phyloP scores from a whole-genome alignment of 257 asterid genomes.

The Hygrophila difformis region DNA sequence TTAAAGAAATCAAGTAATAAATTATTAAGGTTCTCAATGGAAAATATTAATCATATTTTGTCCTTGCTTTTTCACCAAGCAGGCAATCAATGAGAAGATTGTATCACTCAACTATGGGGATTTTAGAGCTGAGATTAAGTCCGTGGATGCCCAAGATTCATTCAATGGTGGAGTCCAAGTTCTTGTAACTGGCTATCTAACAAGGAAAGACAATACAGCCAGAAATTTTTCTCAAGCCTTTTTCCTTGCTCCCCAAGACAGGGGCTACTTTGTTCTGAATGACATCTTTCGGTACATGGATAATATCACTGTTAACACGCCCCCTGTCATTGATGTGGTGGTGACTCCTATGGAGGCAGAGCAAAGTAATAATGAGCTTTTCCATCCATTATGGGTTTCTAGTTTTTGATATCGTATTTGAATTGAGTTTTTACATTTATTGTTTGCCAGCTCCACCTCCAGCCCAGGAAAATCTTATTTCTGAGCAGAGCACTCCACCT shows the following conservation, averaged over 20 bases:
- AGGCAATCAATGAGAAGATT: constrained; percentile 85
- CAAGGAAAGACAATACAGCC: constrained; percentile 44
- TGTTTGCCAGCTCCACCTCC: constrained; percentile 26
- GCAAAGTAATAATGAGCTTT: constrained; percentile 34
- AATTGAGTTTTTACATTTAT: constrained; percentile 8
- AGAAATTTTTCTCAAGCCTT: constrained; percentile 69
- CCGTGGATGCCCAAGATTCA: constrained; percentile 84
- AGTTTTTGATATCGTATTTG: background rate
- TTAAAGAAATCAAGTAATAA: too few relatives aligned
- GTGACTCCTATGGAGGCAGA: constrained; percentile 39
- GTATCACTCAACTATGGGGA: constrained; percentile 61
- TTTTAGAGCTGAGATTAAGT: constrained; percentile 61
- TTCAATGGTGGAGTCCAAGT: constrained; percentile 69
- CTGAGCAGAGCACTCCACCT: constrained; percentile 43
- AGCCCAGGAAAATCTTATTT: constrained; percentile 39
- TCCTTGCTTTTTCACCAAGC: constrained; percentile 14
- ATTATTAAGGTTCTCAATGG: too few relatives aligned
- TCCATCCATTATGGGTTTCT: constrained; percentile 6
- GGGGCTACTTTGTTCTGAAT: constrained; percentile 84
- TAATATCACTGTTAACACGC: constrained; percentile 19
- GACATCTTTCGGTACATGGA: constrained; percentile 74
- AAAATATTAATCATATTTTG: too few relatives aligned
- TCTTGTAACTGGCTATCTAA: constrained; percentile 79
- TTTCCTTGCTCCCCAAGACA: constrained; percentile 95
- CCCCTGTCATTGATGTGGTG: constrained; percentile 30